Conservation (phyloP, 257 asterid genomes). For the Gentiana dahurica region DNA sequence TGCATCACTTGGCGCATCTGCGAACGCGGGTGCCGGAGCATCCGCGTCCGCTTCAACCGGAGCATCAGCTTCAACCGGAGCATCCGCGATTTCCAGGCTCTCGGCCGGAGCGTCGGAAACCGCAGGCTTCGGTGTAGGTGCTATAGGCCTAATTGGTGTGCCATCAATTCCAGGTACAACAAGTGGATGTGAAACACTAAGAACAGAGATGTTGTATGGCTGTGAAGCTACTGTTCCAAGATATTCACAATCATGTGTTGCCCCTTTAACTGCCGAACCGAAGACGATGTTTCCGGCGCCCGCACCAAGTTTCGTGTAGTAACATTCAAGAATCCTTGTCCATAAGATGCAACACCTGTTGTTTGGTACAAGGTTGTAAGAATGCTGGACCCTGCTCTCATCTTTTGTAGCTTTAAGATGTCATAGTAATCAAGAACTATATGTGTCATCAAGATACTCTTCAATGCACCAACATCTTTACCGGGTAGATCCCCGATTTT, state of each 20-base stretch:
- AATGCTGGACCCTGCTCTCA: conserved; percentile 20
- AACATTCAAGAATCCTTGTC: conserved; percentile 51
- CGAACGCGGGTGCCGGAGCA: conserved; percentile 1
- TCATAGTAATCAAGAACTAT: conserved; percentile 68
- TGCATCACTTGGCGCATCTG: conserved; percentile 1
- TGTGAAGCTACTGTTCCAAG: conserved; percentile 25
- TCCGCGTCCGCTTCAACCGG: conserved; percentile 1
- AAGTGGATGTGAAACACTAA: conserved; percentile 35
- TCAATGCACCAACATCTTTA: conserved; percentile 24
- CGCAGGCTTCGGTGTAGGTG: conserved; percentile 20
- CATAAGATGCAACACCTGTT: conserved; percentile 19
- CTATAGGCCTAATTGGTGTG: conserved; percentile 11
- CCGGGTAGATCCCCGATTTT: conserved; percentile 24
- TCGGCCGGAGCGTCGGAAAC: conserved; percentile 19
- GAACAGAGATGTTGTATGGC: conserved; percentile 58
- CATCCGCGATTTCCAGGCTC: conserved; percentile 1
- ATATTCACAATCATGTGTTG: conserved; percentile 23
- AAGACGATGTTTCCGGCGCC: conserved; percentile 24
- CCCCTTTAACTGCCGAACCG: conserved; percentile 46
- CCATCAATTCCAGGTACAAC: conserved; percentile 51
- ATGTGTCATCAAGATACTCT: conserved; percentile 44
- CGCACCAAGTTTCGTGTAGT: conserved; percentile 10
- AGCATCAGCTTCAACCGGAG: conserved; percentile 15
- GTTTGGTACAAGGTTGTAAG: conserved; percentile 51
- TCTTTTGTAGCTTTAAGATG: conserved; percentile 32